Base-by-base conservation (phyloP, 2,329 filamentous ascomycete species). In the Simplicillium sp. region DNA sequence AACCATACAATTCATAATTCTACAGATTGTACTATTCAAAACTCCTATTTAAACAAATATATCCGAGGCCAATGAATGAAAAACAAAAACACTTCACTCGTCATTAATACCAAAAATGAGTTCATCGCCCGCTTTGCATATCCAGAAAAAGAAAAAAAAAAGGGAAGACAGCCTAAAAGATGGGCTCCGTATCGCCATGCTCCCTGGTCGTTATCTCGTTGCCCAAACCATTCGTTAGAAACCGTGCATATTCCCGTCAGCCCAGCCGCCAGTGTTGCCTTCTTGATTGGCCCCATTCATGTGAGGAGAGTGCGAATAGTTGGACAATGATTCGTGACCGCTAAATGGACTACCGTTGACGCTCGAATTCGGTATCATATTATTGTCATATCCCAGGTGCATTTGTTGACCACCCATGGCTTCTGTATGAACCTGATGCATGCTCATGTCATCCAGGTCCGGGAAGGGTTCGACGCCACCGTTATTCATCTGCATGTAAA, bases 301-400 rank as follows among this genome's bases (percentile, higher is more conserved):
- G 34, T 59, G 57, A 29, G 61, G 59, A 28, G 60, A 62, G 37
- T 55, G 54, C 15, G 54, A 51, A 44, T 59, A 64, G 8, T 56
- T 56, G 28, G 60, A 62, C 20, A 51, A 43, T 4, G 59, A 58
- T 33, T 58, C 61, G 34, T 62, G 59, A 6, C 57, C 60, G 36
- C 57, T 58, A 34, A 59, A 64, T 4, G 60, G 58, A 43, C 59
- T 62, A n/a, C 51, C 55, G 39, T 58, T 54, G 11, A 52, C 53
- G 36, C 55, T 60, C 25, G 54, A 53, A n/a, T 55, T 51, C 29
- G 54, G 52, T 41, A 60, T 50, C 38, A 59, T 55, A 29, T 51
- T 46, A 9, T 57, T 38, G 15, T 44, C 57, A 39, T 59, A 61
- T 12, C 44, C 48, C 47, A 62, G 45, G 29, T 55, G 57, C 20